These are phyloP conservation scores for Fragilaria crotonensis DNA, from an alignment of 108 stramenopile genomes.

Conservation along the genomic window DNA sequence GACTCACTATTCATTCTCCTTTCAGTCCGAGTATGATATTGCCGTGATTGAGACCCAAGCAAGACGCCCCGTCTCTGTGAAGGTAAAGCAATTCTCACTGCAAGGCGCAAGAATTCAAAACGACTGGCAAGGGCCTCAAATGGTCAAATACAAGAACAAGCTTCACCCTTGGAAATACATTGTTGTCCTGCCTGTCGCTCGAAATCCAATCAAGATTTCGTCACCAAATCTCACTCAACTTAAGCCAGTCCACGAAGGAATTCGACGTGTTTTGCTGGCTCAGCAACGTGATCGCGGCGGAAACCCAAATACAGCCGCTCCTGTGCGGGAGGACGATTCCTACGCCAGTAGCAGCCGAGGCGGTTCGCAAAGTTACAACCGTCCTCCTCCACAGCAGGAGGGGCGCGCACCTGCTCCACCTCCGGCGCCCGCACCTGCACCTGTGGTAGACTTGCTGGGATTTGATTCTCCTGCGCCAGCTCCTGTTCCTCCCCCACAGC, in stretches of 20 bases:
- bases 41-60: slow-evolving; percentile 89
- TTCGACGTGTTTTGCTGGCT: slow-evolving; percentile 71
- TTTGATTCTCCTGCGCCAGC: neutral
- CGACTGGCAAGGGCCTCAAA: slow-evolving; percentile 89
- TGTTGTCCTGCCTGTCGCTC: slow-evolving; percentile 69
- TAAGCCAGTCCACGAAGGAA: slow-evolving; percentile 82
- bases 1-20: neutral
- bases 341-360: neutral
- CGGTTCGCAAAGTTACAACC: neutral
- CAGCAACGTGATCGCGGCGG: slow-evolving; percentile 65
- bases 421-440: neutral
- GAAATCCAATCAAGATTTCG: slow-evolving; percentile 89
- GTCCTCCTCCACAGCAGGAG: neutral
- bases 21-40: slow-evolving; percentile 83
- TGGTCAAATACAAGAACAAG: slow-evolving; percentile 91
- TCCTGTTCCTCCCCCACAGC: neutral
- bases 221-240: slow-evolving; percentile 70
- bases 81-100: slow-evolving; percentile 86
- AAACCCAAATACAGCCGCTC: slow-evolving; percentile 1
- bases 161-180: slow-evolving; percentile 87
- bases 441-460: neutral
- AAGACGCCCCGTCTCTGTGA: slow-evolving; percentile 82
- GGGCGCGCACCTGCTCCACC: neutral
- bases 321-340: neutral
- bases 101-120: slow-evolving; percentile 87